These are phyloP conservation scores for Phytophthora crassamura DNA, from an alignment of 352 stramenopile species.

Conservation along the genomic window DNA sequence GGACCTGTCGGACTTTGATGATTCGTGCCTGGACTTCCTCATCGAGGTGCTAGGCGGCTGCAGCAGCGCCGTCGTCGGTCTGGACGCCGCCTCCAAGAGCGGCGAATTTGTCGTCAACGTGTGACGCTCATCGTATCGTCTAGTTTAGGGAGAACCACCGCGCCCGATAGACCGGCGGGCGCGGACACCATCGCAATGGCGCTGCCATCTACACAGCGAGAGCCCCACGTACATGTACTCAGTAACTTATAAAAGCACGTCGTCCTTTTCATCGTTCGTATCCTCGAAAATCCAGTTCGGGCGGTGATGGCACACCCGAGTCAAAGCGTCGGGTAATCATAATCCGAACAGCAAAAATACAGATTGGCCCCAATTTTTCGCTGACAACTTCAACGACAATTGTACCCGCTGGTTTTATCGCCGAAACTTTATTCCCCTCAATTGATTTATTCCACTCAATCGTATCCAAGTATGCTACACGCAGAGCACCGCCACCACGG, in stretches of 20 bases:
- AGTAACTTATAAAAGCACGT: too few species aligned
- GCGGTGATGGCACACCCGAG: not conserved
- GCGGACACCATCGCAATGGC: conserved; percentile 7
- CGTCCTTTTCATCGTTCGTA: not conserved
- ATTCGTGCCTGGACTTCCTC: conserved; percentile 52
- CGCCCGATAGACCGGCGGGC: conserved; percentile 16
- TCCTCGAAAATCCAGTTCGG: not conserved
- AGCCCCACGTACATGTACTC: too few species aligned
- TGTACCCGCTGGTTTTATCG: too few species aligned
- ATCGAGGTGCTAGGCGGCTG: conserved; percentile 41
- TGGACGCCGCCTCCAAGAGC: conserved; percentile 7
- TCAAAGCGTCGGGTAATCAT: not conserved
- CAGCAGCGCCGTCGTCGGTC: not conserved
- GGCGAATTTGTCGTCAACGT: conserved; percentile 29
- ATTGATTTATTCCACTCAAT: not conserved
- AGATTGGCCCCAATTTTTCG: too few species aligned
- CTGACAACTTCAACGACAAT: conserved; percentile 7
- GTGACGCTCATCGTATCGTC: conserved; percentile 16
- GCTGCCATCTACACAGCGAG: not conserved
- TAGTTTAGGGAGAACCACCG: conserved; percentile 14
- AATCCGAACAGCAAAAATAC: not conserved
- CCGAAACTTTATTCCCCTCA: conserved; percentile 1
- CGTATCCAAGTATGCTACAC: not conserved
- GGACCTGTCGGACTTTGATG: conserved; percentile 48
- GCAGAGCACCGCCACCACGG: conserved; percentile 2